A percentile compares a stretch with the other conserved stretches of the same genome.
Evolutionary conservation across 169 alveolate species (phyloP).

Genomic region (Cryptosporidium meleagridis): DNA sequence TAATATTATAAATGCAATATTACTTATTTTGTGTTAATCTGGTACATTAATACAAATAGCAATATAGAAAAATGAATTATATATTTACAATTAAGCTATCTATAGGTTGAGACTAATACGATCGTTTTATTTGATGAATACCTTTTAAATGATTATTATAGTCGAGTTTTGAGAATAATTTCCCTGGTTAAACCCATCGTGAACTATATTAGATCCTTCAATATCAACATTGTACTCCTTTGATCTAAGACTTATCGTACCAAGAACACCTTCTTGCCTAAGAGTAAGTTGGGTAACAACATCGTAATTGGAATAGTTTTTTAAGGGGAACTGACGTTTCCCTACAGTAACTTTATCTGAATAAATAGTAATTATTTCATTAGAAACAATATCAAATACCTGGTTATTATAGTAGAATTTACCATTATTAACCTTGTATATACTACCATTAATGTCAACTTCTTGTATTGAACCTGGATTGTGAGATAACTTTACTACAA

Average conservation of each 20-base stretch:
- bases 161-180: slow-evolving; percentile 55
- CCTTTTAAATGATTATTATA: not conserved
- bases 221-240: slow-evolving; percentile 26
- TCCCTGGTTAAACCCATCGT: slow-evolving; percentile 31
- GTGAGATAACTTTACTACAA: slow-evolving; percentile 38
- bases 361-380: slow-evolving; percentile 6
- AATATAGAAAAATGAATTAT: too few relatives aligned
- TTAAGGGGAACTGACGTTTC: not conserved
- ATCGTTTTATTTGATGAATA: not conserved
- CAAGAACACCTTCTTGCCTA: slow-evolving; percentile 70
- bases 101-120: not conserved
- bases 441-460: slow-evolving; percentile 6
- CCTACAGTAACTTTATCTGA: slow-evolving; percentile 3
- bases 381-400: slow-evolving; percentile 16
- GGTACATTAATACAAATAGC: not conserved
- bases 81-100: not conserved
- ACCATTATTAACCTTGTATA: slow-evolving; percentile 37
- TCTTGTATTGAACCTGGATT: slow-evolving; percentile 73
- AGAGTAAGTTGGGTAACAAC: slow-evolving; percentile 30
- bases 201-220: slow-evolving; percentile 32
- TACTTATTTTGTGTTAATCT: not conserved
- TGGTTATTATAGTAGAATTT: slow-evolving; percentile 56
- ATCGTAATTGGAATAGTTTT: not conserved
- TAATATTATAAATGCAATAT: too few relatives aligned
- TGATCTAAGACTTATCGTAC: slow-evolving; percentile 31